These are phyloP conservation scores for Erythrophleum fordii DNA, from an alignment of 306 rosid genomes.

Conservation along the genomic window DNA sequence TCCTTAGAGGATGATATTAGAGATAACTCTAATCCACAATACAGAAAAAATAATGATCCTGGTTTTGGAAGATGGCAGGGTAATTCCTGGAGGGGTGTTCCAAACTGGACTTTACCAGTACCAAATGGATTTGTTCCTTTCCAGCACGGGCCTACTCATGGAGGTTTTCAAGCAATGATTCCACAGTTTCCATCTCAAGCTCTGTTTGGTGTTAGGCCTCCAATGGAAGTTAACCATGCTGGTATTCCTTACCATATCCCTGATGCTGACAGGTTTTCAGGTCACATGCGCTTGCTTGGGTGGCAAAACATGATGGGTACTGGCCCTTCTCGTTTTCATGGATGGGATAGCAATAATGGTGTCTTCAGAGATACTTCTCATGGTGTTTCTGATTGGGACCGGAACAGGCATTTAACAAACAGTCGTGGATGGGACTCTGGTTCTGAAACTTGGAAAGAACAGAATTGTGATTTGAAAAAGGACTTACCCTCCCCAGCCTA, in stretches of 20 bases:
- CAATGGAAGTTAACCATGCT: conserved; percentile 75
- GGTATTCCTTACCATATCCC: conserved; percentile 86
- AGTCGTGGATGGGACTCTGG: conserved; percentile 84
- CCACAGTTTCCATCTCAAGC: conserved; percentile 85
- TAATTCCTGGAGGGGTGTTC: conserved; percentile 88
- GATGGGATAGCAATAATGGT: conserved; percentile 89
- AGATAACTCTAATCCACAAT: conserved; percentile 71
- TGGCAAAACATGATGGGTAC: conserved; percentile 88
- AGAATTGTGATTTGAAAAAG: conserved; percentile 65
- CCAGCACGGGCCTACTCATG: conserved; percentile 86
- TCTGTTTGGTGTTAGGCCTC: conserved; percentile 80
- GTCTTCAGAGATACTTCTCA: conserved; percentile 74
- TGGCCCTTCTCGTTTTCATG: conserved; percentile 84
- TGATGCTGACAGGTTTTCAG: conserved; percentile 82
- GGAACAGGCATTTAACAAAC: conserved; percentile 71
- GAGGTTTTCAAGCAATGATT: conserved; percentile 84
- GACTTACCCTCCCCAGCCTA: conserved; percentile 74
- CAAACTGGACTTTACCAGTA: conserved; percentile 79
- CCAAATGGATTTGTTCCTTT: conserved; percentile 91
- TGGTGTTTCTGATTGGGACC: conserved; percentile 88
- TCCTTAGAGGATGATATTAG: conserved; percentile 83
- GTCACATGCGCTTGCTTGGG: conserved; percentile 84
- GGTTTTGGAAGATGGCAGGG: conserved; percentile 77
- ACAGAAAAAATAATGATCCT: conserved; percentile 71
- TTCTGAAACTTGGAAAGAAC: conserved; percentile 82